These are phyloP conservation scores for Atalantia buxifolia DNA, from an alignment of 345 rosid genomes.

Conservation along the genomic window DNA sequence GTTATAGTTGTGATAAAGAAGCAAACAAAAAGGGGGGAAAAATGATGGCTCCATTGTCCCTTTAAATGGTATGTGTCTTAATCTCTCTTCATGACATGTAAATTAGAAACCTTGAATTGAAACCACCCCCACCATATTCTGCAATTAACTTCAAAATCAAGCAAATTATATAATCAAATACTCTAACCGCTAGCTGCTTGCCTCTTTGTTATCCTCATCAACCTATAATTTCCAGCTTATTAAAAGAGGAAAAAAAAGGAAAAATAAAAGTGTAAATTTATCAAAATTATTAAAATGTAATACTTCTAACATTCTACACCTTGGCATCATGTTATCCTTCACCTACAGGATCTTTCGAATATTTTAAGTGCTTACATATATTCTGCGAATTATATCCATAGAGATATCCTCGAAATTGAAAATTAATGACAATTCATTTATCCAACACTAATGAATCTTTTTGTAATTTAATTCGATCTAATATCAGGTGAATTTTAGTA, in stretches of 20 bases:
- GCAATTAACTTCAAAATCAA: slow-evolving; percentile 30
- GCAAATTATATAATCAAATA: slow-evolving; percentile 30
- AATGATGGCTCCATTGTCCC: slow-evolving; percentile 19
- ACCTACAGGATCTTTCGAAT: no score
- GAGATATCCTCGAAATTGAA: no score
- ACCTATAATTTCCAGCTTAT: slow-evolving; percentile 2
- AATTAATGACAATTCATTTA: no score
- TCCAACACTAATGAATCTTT: no score
- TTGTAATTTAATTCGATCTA: no score
- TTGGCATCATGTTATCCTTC: no score
- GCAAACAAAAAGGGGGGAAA: slow-evolving; percentile 23
- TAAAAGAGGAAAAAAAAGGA: neutral
- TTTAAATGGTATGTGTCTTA: slow-evolving; percentile 10
- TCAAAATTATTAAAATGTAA: no score
- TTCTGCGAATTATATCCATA: no score
- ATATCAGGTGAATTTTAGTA: no score
- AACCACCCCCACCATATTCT: slow-evolving; percentile 1
- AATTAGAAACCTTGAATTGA: slow-evolving; percentile 5
- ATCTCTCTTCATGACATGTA: slow-evolving; percentile 19
- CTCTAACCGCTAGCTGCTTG: slow-evolving; percentile 24
- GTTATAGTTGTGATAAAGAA: slow-evolving; percentile 44
- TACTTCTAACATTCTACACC: no score
- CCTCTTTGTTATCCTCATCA: slow-evolving; percentile 2
- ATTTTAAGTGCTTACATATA: no score
- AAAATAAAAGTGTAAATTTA: neutral